phyloP scores from a whole-genome alignment of 305 asterid genomes.

The Ajuga reptans region DNA sequence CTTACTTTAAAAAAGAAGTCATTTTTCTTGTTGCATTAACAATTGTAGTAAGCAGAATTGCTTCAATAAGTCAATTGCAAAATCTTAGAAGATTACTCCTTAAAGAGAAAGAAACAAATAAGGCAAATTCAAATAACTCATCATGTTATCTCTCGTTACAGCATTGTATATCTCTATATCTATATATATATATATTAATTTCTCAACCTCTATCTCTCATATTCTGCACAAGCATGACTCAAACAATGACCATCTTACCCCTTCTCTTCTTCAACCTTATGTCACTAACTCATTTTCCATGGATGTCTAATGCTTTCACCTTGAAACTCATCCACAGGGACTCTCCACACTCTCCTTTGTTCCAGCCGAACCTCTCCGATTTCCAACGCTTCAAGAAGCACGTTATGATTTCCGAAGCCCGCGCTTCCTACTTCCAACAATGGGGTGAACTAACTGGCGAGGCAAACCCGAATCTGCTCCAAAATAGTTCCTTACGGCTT shows the following conservation, averaged over 20 bases:
- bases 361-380: conserved; percentile 26
- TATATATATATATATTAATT: not conserved
- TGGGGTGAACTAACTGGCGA: not conserved
- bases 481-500: not conserved
- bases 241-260: not conserved
- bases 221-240: conserved; percentile 17
- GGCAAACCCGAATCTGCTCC: not conserved
- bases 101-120: not conserved
- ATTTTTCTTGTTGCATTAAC: too few species aligned
- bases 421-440: conserved; percentile 20
- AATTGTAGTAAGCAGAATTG: too few species aligned
- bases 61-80: not conserved
- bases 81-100: not conserved
- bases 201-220: not conserved
- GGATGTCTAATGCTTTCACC: not conserved
- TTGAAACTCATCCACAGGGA: conserved; percentile 34
- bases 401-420: conserved; percentile 4
- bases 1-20: too few species aligned
- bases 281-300: conserved; percentile 8
- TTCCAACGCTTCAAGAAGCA: conserved; percentile 17
- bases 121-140: conserved; percentile 17
- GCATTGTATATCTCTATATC: not conserved
- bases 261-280: not conserved
- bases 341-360: conserved; percentile 31
- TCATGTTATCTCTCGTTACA: not conserved